Evolutionary conservation across 345 rosid genomes (phyloP), one percentile per base, ranked within the genome.

Genomic region (Ailanthus altissimus): DNA sequence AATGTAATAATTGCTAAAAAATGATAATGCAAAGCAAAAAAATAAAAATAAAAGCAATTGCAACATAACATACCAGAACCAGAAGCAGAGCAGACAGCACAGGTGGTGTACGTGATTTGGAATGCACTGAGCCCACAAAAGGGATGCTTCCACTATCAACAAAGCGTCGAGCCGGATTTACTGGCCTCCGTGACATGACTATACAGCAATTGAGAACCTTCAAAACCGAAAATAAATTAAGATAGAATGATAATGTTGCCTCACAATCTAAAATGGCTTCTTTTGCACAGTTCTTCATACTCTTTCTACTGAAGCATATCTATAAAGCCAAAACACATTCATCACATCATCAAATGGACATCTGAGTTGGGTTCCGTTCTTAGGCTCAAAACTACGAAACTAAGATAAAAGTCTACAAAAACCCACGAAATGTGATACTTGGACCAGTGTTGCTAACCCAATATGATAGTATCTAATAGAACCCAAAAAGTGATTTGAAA

Each of bases 131-230:
- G 21, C 90, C 86, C 45, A 75, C 77, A 67, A 89, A 86, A 28
- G 90, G 84, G 47, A 86, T 75, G 83, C 89, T 73, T 78, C 87
- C 88, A 40, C 88, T 83, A 64, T 86, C 90, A 62, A 74, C 81
- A 67, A 83, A 67, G 60, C 88, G 95, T 54, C 95, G 86, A 51
- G 87, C 57, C 18, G 87, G 91, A 82, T 84, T 89, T 45, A 82
- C 88, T n/a, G 85, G 88, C 81, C 93, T 88, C 84, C 95, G 84
- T 8, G 95, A 84, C 93, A 91, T 89, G 47, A 63, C 80, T 77
- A 46, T 46, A 12, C 32, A 63, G 45, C 21, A 57, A 8, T 13
- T 36, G 11, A 53, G 49, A 61, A 5, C 69, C 84, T 73, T 77
- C 72, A 74, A 78, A 68, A 60, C 64, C 21, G 11, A 54, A 45